A percentile compares a stretch with the other conserved stretches of the same genome.
phyloP scores from a whole-genome alignment of 139 green algal genomes.

The Zygnema circumcarinatum region DNA sequence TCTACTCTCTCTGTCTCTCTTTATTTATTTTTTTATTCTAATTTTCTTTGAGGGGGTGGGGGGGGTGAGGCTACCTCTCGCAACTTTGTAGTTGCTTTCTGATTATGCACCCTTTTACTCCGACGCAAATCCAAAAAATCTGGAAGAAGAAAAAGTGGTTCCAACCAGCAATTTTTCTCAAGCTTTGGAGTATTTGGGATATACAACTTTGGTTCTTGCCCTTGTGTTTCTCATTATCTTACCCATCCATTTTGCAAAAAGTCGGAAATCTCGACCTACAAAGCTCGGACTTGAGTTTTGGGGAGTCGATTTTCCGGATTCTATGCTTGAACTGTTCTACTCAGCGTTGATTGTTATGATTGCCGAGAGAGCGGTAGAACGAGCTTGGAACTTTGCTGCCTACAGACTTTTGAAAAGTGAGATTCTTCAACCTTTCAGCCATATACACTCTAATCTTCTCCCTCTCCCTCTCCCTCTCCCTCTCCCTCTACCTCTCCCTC shows the following conservation, averaged over 20 bases:
- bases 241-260: slow-evolving; percentile 7
- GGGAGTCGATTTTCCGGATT: slow-evolving; percentile 43
- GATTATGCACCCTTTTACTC: too few relatives aligned
- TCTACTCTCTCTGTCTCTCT: too few relatives aligned
- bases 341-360: slow-evolving; percentile 38
- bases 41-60: too few relatives aligned
- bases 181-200: slow-evolving; percentile 6
- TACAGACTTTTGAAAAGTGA: slow-evolving; percentile 24
- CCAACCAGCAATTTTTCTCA: background rate
- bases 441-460: too few relatives aligned
- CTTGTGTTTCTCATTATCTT: slow-evolving; percentile 35
- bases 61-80: too few relatives aligned
- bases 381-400: background rate
- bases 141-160: slow-evolving; percentile 18
- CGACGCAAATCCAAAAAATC: too few relatives aligned
- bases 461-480: too few relatives aligned
- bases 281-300: slow-evolving; percentile 19
- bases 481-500: too few relatives aligned
- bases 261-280: background rate
- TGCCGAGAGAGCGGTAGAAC: slow-evolving; percentile 1
- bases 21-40: too few relatives aligned
- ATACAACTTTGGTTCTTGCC: background rate
- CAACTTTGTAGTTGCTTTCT: too few relatives aligned
- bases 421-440: too few relatives aligned
- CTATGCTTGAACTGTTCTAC: slow-evolving; percentile 24